Conservation (phyloP, 208 protist genomes). For the Leishmania guyanensis region DNA sequence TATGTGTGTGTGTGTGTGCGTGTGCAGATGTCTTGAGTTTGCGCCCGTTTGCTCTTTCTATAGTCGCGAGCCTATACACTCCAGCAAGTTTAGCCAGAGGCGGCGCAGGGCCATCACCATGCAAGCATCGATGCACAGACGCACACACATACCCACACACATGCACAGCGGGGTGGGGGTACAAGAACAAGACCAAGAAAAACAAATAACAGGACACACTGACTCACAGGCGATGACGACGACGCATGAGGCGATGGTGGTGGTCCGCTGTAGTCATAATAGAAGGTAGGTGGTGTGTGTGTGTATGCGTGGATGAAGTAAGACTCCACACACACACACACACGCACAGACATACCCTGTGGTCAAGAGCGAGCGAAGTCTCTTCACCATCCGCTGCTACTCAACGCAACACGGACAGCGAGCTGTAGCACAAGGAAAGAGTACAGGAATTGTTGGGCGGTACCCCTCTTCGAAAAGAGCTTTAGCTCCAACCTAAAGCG, state of each 20-base stretch:
- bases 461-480: not conserved
- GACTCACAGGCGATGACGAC: not conserved
- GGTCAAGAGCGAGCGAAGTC: not conserved
- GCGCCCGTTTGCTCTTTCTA: not conserved
- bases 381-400: not conserved
- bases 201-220: not conserved
- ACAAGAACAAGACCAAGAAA: not conserved
- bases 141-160: not conserved
- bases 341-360: not conserved
- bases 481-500: not conserved
- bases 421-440: not conserved
- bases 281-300: not conserved
- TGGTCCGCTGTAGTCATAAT: not conserved
- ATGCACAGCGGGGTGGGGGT: not conserved
- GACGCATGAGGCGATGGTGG: not conserved
- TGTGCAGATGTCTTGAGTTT: not conserved
- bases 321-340: too few relatives aligned
- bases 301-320: too few relatives aligned
- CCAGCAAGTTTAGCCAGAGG: not conserved
- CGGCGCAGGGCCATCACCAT: not conserved
- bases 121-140: not conserved
- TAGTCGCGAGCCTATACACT: not conserved
- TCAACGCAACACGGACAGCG: too few relatives aligned
- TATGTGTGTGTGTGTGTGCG: not conserved
- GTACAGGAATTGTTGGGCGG: not conserved